phyloP scores from a whole-genome alignment of 257 asterid species.

The Pogostemon cablin region DNA sequence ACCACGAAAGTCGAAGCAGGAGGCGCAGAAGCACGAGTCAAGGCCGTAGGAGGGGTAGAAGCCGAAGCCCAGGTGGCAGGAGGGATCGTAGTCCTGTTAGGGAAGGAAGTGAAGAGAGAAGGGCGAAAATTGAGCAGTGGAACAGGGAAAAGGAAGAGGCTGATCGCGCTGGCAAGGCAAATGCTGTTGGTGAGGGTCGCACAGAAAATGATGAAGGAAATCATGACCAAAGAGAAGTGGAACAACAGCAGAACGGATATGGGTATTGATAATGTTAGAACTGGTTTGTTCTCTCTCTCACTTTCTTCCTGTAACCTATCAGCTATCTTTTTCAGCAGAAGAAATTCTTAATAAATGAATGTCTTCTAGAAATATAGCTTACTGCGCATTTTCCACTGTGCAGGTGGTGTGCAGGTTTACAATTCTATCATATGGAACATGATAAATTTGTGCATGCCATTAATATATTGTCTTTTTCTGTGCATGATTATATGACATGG shows the following conservation, averaged over 20 bases:
- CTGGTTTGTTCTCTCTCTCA: slow-evolving; percentile 61
- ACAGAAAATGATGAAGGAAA: slow-evolving; percentile 42
- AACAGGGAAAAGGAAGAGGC: slow-evolving; percentile 88
- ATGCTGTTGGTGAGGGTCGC: slow-evolving; percentile 32
- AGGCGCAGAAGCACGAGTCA: slow-evolving; percentile 70
- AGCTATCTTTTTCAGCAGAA: neutral
- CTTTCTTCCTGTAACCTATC: slow-evolving; percentile 13
- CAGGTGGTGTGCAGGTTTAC: slow-evolving; percentile 98
- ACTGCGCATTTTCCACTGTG: slow-evolving; percentile 96
- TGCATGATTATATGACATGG: slow-evolving; percentile 33
- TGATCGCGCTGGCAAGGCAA: slow-evolving; percentile 44
- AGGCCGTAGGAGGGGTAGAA: slow-evolving; percentile 60
- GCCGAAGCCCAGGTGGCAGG: slow-evolving; percentile 77
- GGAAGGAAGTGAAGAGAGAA: slow-evolving; percentile 97
- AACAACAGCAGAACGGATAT: slow-evolving; percentile 41
- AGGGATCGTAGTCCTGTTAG: slow-evolving; percentile 75
- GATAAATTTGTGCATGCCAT: slow-evolving; percentile 39
- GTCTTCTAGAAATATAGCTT: slow-evolving; percentile 50
- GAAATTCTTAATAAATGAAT: slow-evolving; percentile 20
- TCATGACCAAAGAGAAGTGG: slow-evolving; percentile 36
- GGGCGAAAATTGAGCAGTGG: slow-evolving; percentile 97
- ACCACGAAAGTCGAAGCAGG: slow-evolving; percentile 77
- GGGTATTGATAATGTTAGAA: slow-evolving; percentile 45
- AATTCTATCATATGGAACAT: slow-evolving; percentile 71
- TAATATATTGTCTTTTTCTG: slow-evolving; percentile 23